Base-by-base conservation (phyloP, 2,329 filamentous ascomycete species). In the Pseudogymnoascus sp. region DNA sequence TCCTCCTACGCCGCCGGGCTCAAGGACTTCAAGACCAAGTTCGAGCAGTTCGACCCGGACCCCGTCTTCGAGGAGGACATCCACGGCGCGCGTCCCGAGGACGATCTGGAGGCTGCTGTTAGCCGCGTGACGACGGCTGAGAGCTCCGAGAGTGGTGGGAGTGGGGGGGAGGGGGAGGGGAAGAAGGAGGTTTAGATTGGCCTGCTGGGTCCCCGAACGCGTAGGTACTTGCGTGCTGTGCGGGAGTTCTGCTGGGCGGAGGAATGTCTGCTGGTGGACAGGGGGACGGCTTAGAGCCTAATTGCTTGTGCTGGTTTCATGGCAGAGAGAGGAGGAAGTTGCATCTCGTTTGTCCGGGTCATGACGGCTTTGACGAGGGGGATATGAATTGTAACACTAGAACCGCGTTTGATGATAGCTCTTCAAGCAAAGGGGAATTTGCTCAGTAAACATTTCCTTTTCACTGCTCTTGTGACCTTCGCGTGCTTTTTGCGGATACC, bases 1-100 rank as follows among this genome's bases (percentile, higher is more conserved):
- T 93, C 88, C 78, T 87, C 83, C 72, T 83, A 88, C 70, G 87
- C 85, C 63, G 83, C 86, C 72, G 82, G 86, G 70, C 79, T 91
- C 70, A 83, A 84, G 65, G 86, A 93, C 75, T 91, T 96, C 80
- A 96, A 95, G 83, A 96, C 93, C 77, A 99, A 99, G 80, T 97
- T 97, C 75, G 95, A 99, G 77, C 82, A 90, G 70, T 83, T 91
- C 74, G 95, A 97, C 71, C 82, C 85, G 17, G 93, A 97, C 72
- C 93, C 92, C 42, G 90, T 96, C 72, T 96, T 96, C 69, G 92
- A 97, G 75, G 93, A 97, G 77, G 83, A 85, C 62, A 67, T 95
- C 64, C 91, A 96, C 72, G 91, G 90, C 31, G 82, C 87, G 17
- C 71, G 77, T 10, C 26, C 21, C 17, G 70, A 71, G 26, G 69